Base-by-base conservation (phyloP, 2,329 filamentous ascomycete species). In the Teratosphaeria destructans region DNA sequence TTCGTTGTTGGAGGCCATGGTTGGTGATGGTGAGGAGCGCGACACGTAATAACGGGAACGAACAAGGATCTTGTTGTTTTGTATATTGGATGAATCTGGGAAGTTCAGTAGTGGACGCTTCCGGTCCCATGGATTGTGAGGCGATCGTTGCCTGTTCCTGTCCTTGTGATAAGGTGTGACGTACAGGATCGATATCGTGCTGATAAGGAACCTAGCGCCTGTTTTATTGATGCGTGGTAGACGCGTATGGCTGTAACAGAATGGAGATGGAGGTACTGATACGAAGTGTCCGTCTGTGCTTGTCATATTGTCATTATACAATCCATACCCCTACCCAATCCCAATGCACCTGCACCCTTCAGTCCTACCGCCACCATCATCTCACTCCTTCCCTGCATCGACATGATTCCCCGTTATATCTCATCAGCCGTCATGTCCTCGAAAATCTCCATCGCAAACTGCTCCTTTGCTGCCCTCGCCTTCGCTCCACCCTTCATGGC, bases 381-480 rank as follows among this genome's bases (percentile, higher is more conserved):
- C 16, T 23, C 43, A 5, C 16, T 49, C 11, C 43, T 4, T 49
- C 43, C 16, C 43, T 5, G 4, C 43, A 49, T 23, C 16, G 43
- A 6, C 14, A 10, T 23, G 19, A 47, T 3, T 19, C 6, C 7
- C n/a, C 49, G 10, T 61, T 39, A 61, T 43, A 59, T n/a, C 23
- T 60, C 60, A 53, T 67, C 67, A 8, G 62, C 64, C 3, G 66
- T 67, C 52, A 70, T 58, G 47, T 71, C 66, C 55, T 70, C 69
- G 35, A 67, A 67, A 3, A 70, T 70, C 56, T 71, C 67, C 52
- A 67, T 57, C 23, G 65, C 64, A 8, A 70, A 57, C 55, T 68
- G 63, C 59, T 69, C 67, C 56, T 60, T 65, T 55, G 62, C 26
- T 52, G 57, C 57, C 54, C 55, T 62, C 32, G 34, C 26, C 26